Evolutionary conservation across 2,329 filamentous ascomycete species (phyloP), one percentile per base, ranked within the genome.

Genomic region (Alternaria consortialis): DNA sequence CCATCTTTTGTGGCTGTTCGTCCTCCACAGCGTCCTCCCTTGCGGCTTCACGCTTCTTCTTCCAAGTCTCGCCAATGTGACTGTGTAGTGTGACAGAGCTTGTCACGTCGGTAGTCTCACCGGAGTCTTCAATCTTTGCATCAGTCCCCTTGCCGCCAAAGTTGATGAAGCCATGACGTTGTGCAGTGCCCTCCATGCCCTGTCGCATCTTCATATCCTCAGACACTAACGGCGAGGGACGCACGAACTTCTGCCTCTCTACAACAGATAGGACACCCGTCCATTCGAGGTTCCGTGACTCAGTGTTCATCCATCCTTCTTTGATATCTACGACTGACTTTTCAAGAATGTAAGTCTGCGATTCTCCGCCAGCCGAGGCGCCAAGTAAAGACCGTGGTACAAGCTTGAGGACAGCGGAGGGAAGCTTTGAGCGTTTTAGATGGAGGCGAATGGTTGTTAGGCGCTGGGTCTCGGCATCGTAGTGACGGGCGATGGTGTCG

Each of bases 261-360:
- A 93, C 84, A 12, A 95, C 91, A 48, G 88, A 91, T 39, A 95
- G 80, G 17, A 95, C 90, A 61, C 91, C 90, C 5, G 91, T 92
- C 80, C 91, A 94, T 79, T 94, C 92, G 54, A 95, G 83, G 72
- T 95, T 95, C 65, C 88, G 86, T 71, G 89, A 92, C 80, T 94
- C 91, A 0, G 91, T 92, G 74, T 87, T 86, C 91, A 95, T 94
- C 88, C 90, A 92, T 46, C 91, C 91, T 73, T 93, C 87, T 62
- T 87, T 88, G 63, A 93, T 88, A 77, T 94, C 91, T 27, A 95
- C 89, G 8, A 92, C 85, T 68, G 89, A 92, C 31, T 87, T 91
- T 80, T 95, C 92, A 39, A 95, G 86, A 56, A 95, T 91, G 76
- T 92, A 95, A 56, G 87, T 89, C 47, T 92, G 90, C 77, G 90